Conservation (phyloP, 1,139 yeast species). For the Protomyces pachydermus region DNA sequence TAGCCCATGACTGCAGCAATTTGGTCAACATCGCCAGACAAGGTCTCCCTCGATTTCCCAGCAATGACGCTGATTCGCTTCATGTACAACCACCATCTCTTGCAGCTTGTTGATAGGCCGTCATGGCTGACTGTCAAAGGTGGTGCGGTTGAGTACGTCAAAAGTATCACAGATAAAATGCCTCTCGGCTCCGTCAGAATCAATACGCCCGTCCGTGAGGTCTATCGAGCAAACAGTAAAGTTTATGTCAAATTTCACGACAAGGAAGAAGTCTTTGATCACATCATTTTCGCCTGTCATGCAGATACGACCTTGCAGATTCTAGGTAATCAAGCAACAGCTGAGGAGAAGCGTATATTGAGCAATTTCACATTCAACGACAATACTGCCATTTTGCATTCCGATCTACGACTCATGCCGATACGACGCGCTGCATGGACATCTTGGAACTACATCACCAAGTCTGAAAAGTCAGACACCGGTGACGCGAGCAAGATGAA, state of each 20-base stretch:
- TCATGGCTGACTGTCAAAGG: slow-evolving; percentile 21
- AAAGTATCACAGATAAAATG: slow-evolving; percentile 20
- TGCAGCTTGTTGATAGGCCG: slow-evolving; percentile 22
- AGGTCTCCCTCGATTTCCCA: slow-evolving; percentile 22
- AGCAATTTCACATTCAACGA: slow-evolving; percentile 13
- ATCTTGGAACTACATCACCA: slow-evolving; percentile 22
- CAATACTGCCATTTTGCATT: slow-evolving; percentile 16
- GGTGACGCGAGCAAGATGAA: neutral
- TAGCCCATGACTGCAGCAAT: slow-evolving; percentile 26
- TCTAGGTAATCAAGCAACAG: slow-evolving; percentile 12
- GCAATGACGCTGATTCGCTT: slow-evolving; percentile 20
- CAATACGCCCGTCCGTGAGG: slow-evolving; percentile 11
- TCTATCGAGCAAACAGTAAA: slow-evolving; percentile 17
- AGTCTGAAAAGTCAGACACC: neutral
- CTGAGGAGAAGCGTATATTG: slow-evolving; percentile 5
- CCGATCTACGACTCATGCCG: slow-evolving; percentile 20
- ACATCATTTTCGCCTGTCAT: slow-evolving; percentile 24
- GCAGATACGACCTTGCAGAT: slow-evolving; percentile 16
- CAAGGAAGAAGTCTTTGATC: slow-evolving; percentile 20
- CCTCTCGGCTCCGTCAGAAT: slow-evolving; percentile 19
- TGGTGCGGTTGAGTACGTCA: slow-evolving; percentile 16
- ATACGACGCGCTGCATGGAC: slow-evolving; percentile 22
- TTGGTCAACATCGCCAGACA: slow-evolving; percentile 24
- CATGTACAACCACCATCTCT: slow-evolving; percentile 23
- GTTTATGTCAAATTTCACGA: slow-evolving; percentile 20